These are phyloP conservation scores for Artemisia tridentata DNA, from an alignment of 129 eudicot genomes.

Conservation along the genomic window DNA sequence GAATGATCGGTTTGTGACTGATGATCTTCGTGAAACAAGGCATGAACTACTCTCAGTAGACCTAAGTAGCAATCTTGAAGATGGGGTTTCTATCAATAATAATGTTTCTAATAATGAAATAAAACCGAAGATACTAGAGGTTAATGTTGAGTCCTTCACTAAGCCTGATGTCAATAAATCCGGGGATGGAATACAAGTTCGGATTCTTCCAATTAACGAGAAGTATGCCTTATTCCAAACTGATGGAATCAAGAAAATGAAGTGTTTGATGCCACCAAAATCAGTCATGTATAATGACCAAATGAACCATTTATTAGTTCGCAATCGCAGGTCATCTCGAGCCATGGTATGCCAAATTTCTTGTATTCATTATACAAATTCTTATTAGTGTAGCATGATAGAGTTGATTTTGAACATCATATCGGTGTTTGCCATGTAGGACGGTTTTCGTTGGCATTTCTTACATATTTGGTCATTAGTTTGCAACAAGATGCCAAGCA, in stretches of 20 bases:
- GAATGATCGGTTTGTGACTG: background rate
- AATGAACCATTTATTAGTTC: conserved; percentile 59
- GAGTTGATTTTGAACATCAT: background rate
- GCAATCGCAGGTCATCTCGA: conserved; percentile 62
- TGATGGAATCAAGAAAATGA: conserved; percentile 53
- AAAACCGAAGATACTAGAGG: conserved; percentile 16
- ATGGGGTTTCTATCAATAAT: conserved; percentile 16
- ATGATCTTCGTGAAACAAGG: conserved; percentile 29
- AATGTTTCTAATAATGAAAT: conserved; percentile 10
- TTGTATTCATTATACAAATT: conserved; percentile 4
- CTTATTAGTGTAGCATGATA: conserved; percentile 1
- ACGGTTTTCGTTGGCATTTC: background rate
- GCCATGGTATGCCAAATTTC: conserved; percentile 58
- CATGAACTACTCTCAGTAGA: conserved; percentile 37
- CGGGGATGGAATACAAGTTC: background rate
- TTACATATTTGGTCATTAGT: background rate
- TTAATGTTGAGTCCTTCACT: conserved; percentile 1
- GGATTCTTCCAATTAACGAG: conserved; percentile 33
- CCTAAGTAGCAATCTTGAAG: conserved; percentile 26
- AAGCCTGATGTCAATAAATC: conserved; percentile 17
- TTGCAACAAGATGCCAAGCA: background rate
- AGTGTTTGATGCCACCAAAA: conserved; percentile 75
- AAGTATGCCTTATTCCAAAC: conserved; percentile 34
- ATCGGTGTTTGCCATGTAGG: too few species aligned
- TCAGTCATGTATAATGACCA: conserved; percentile 49